These are phyloP conservation scores for Phytophthora fragariaefolia DNA, from an alignment of 352 stramenopile species.

Conservation along the genomic window DNA sequence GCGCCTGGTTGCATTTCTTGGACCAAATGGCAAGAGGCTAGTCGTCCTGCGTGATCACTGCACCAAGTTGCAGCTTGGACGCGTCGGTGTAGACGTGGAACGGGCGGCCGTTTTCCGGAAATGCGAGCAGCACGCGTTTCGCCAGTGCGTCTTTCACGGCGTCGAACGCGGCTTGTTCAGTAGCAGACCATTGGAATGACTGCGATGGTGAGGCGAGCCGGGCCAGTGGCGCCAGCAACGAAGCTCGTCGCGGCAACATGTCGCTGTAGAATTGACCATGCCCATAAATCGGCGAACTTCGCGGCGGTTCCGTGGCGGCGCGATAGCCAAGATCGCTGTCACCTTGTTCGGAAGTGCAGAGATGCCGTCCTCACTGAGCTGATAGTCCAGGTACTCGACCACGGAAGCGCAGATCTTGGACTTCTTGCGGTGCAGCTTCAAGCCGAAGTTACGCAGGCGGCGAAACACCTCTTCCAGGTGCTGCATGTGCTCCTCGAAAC, in stretches of 20 bases:
- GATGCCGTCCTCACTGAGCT: neutral
- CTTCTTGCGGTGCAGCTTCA: neutral
- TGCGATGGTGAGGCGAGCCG: neutral
- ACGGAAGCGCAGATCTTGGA: neutral
- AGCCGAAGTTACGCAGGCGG: neutral
- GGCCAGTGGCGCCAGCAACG: neutral
- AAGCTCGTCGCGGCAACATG: neutral
- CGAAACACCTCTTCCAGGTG: neutral
- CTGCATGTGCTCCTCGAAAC: neutral
- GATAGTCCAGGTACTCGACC: neutral
- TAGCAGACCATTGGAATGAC: neutral
- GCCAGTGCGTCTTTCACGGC: neutral
- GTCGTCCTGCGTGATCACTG: neutral
- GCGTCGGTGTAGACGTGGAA: neutral
- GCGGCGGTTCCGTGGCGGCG: neutral
- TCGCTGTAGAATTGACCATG: neutral
- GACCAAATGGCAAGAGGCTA: neutral
- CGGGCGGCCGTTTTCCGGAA: neutral
- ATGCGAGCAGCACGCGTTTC: neutral
- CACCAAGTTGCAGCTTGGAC: neutral
- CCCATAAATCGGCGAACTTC: neutral
- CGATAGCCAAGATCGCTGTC: neutral
- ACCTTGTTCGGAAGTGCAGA: neutral
- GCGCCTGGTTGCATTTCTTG: neutral
- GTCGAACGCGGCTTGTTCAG: neutral